Evolutionary conservation across 208 protist genomes (phyloP).

Genomic region (Trypanosomatidae sp.): DNA sequence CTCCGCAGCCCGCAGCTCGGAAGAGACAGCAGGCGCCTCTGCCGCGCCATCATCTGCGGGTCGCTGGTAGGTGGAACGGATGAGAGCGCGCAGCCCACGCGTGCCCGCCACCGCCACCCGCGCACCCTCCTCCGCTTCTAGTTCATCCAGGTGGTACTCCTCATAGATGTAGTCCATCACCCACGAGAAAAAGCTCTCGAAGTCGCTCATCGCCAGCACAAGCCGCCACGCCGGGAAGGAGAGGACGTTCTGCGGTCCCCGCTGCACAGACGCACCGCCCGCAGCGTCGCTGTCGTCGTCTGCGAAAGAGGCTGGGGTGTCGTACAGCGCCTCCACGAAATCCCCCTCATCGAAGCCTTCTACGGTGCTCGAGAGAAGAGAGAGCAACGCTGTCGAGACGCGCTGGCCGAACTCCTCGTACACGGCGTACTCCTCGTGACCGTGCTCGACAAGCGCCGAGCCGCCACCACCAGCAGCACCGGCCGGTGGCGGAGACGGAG

Average conservation of each 20-base stretch:
- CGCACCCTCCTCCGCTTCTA: conserved; percentile 12
- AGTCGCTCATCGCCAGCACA: conserved; percentile 73
- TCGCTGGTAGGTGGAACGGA: conserved; percentile 51
- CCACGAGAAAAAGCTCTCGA: conserved; percentile 76
- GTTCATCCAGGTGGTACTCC: conserved; percentile 58
- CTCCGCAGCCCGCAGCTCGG: not conserved
- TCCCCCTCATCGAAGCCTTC: conserved; percentile 69
- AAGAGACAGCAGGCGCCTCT: not conserved
- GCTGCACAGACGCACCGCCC: not conserved
- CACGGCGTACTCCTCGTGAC: conserved; percentile 64
- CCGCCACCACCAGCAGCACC: no score
- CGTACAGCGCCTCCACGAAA: conserved; percentile 76
- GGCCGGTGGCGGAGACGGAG: not conserved
- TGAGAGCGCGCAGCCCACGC: conserved; percentile 69
- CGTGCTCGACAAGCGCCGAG: conserved; percentile 28
- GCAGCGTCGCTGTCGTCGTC: not conserved
- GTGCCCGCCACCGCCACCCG: conserved; percentile 52
- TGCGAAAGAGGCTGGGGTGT: conserved; percentile 38
- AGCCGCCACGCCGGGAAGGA: conserved; percentile 82
- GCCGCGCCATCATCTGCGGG: not conserved
- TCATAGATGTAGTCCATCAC: conserved; percentile 88
- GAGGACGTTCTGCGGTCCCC: conserved; percentile 42
- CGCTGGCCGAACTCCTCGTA: conserved; percentile 62
- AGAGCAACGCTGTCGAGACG: conserved; percentile 48
- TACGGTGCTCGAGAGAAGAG: conserved; percentile 42